These are phyloP conservation scores for Agapanthus africanus DNA, from an alignment of 106 monocot species.

Conservation along the genomic window DNA sequence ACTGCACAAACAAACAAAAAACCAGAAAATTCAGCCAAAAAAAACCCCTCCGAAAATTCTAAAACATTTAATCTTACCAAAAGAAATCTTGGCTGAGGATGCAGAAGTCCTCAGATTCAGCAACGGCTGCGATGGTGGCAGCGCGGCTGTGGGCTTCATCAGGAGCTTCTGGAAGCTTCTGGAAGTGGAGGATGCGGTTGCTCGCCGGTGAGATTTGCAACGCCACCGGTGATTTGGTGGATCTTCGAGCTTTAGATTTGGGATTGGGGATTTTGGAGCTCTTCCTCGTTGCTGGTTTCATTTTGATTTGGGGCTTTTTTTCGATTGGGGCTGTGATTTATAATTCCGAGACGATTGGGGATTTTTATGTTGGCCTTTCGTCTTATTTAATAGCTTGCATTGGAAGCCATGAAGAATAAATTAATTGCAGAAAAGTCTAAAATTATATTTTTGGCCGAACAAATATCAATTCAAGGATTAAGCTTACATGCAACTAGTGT, in stretches of 20 bases:
- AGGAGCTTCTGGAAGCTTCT: constrained; percentile 30
- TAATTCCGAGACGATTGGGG: too few species aligned
- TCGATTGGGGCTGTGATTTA: too few species aligned
- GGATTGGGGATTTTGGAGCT: constrained; percentile 13
- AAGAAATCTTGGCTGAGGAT: constrained; percentile 99
- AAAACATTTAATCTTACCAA: constrained; percentile 23
- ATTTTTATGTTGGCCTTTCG: too few species aligned
- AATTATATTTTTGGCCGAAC: too few species aligned
- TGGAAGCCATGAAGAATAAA: too few species aligned
- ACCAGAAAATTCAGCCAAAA: neutral
- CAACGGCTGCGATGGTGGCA: neutral
- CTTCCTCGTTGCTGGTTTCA: constrained; percentile 8
- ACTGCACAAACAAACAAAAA: constrained; percentile 27
- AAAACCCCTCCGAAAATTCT: neutral
- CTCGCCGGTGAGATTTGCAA: constrained; percentile 18
- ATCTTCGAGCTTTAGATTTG: constrained; percentile 1
- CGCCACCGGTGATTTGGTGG: constrained; percentile 11
- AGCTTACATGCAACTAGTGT: too few species aligned
- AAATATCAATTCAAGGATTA: too few species aligned
- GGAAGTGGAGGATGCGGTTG: constrained; percentile 34
- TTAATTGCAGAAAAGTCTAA: too few species aligned
- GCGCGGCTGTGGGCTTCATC: neutral
- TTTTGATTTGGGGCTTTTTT: neutral
- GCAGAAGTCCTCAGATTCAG: constrained; percentile 30
- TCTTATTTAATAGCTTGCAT: too few species aligned